Evolutionary conservation across 352 stramenopile genomes (phyloP), one percentile per base, ranked within the genome.

Genomic region (Phytopythium kandeliae): DNA sequence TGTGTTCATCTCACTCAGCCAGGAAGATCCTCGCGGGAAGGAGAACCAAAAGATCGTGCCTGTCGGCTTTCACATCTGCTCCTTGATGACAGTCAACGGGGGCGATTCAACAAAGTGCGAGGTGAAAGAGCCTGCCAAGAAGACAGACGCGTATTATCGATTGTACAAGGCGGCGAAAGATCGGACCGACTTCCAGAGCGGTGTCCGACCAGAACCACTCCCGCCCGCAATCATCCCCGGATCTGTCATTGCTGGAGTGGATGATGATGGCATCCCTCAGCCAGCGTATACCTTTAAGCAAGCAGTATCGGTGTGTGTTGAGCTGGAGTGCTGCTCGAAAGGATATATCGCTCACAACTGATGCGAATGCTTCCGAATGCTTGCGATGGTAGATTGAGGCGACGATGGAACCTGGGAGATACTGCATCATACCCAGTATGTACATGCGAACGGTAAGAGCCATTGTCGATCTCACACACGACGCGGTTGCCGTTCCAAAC

Each of bases 341-440:
- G 5, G 28, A 11, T 28, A 9, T 24, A 0, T 17, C 13, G 15
- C 3, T 35, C 6, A 19, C 17, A 28, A 5, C 44, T 51, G 21
- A 34, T 30, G 24, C 2, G 15, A 30, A 11, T 10, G 7, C 6
- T 31, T 38, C 24, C 16, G 28, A 47, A 31, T 44, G 24, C 47
- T 21, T 31, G n/a, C 45, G 17, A 2, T 8, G 56, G 24, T 53
- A 92, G 81, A 58, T 82, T 30, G 78, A 89, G 61, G 67, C 73
- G 21, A 76, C 59, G 0, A 85, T 93, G 57, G 78, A 91, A 40
- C 65, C 81, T 44, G 84, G 84, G 1, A 67, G 58, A 37, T 94
- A 94, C 22, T 92, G 84, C 40, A 86, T 94, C 41, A 68, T 94
- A 28, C 78, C 84, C 0, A 94, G 84, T 57, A 89, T 94, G 81